These are phyloP conservation scores for Fragilariopsis cylindrus DNA, from an alignment of 108 stramenopile species.

Conservation along the genomic window DNA sequence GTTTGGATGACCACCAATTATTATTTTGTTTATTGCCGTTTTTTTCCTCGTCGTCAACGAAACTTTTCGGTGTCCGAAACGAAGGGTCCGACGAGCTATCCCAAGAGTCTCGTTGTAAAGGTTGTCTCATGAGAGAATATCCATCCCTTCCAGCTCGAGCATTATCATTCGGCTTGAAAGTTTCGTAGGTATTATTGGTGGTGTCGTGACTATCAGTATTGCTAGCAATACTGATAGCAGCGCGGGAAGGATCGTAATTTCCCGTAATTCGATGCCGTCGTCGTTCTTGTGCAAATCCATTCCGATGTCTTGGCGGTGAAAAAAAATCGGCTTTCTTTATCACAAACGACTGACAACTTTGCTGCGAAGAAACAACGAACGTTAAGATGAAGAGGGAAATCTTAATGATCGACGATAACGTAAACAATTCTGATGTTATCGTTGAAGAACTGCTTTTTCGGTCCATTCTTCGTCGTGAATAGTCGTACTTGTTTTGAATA, in stretches of 20 bases:
- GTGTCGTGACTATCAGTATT: not conserved
- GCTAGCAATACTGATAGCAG: not conserved
- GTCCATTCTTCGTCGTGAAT: too few relatives aligned
- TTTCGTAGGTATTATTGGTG: not conserved
- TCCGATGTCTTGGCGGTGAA: too few relatives aligned
- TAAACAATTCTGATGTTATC: too few relatives aligned
- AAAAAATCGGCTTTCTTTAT: too few relatives aligned
- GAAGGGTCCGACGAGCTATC: constrained; percentile 61
- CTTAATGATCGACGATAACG: too few relatives aligned
- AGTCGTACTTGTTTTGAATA: too few relatives aligned
- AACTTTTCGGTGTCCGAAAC: constrained; percentile 52
- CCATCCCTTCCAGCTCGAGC: constrained; percentile 71
- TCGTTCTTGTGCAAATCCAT: not conserved
- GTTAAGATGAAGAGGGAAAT: not conserved
- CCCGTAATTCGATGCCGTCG: not conserved
- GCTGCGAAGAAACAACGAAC: constrained; percentile 1
- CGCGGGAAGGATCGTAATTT: constrained; percentile 3
- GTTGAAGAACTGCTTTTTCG: too few relatives aligned
- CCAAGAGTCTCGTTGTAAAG: constrained; percentile 49
- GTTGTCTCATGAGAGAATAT: constrained; percentile 71
- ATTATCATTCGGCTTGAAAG: constrained; percentile 2
- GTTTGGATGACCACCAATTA: constrained; percentile 26
- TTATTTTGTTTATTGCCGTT: constrained; percentile 24
- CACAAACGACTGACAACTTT: not conserved
- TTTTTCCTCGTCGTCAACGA: constrained; percentile 31